phyloP scores from a whole-genome alignment of 2,329 filamentous ascomycete species.

The Paraphoma chrysanthemicola region DNA sequence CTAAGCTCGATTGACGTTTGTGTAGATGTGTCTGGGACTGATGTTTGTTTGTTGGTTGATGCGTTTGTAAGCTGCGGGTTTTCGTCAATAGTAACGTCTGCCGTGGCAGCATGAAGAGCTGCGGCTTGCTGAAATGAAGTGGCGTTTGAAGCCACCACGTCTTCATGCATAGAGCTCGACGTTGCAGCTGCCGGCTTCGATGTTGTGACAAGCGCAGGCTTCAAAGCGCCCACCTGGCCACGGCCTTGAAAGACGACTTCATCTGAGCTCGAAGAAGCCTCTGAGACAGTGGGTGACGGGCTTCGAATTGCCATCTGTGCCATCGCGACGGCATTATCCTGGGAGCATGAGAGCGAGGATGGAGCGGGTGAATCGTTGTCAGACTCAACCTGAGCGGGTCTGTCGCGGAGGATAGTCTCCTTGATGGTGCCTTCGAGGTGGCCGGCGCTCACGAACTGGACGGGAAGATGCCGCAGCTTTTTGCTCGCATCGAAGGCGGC shows the following conservation, averaged over 20 bases:
- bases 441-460: constrained; percentile 69
- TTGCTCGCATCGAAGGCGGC: constrained; percentile 55
- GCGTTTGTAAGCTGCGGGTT: constrained; percentile 2
- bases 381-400: constrained; percentile 14
- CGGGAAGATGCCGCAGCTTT: constrained; percentile 62
- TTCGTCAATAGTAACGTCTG: too few relatives aligned
- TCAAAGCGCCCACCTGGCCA: constrained; percentile 9
- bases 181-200: not conserved
- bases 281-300: constrained; percentile 42
- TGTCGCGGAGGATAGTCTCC: constrained; percentile 29
- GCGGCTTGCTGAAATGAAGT: too few relatives aligned
- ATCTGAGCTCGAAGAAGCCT: constrained; percentile 56
- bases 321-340: constrained; percentile 33
- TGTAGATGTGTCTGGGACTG: constrained; percentile 1
- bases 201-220: not conserved
- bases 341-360: constrained; percentile 20
- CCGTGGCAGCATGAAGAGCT: too few relatives aligned
- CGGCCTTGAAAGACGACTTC: constrained; percentile 62
- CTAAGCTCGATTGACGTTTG: constrained; percentile 11
- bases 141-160: not conserved
- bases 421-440: constrained; percentile 45
- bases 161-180: not conserved
- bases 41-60: constrained; percentile 5
- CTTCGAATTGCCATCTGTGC: constrained; percentile 45
- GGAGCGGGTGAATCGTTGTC: constrained; percentile 16